Evolutionary conservation across 129 eudicot genomes (phyloP).

Genomic region (Flaveria trinervia): DNA sequence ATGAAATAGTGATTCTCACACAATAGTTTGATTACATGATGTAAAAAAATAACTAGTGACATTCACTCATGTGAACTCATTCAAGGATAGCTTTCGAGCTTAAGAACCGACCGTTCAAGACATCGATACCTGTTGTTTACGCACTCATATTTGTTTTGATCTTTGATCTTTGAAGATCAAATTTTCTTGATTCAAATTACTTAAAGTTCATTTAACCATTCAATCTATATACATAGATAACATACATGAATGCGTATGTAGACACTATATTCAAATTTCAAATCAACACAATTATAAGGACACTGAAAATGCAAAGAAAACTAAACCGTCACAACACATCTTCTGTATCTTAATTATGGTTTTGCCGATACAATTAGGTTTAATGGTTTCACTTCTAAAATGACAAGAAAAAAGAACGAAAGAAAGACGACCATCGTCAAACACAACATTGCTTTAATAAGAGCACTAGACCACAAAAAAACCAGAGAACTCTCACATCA

Average conservation of each 20-base stretch:
- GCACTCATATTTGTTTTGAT: no score
- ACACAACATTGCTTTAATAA: constrained; percentile 6
- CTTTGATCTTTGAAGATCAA: no score
- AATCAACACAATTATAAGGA: neutral
- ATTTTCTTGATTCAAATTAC: neutral
- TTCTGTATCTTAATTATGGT: neutral
- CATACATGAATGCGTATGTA: no score
- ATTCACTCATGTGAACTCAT: no score
- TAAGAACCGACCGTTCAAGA: no score
- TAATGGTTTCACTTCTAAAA: constrained; percentile 1
- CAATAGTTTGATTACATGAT: no score
- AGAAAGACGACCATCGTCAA: neutral
- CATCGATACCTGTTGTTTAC: no score
- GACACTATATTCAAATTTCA: no score
- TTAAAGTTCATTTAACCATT: neutral
- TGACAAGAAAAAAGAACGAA: neutral
- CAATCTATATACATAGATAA: no score
- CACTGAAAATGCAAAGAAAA: neutral
- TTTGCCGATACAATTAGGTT: constrained; percentile 14
- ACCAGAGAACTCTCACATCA: constrained; percentile 8
- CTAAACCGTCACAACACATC: neutral
- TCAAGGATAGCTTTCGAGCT: no score
- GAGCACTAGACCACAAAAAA: constrained; percentile 27
- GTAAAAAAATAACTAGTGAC: no score
- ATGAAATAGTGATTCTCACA: no score